Percentiles rank a stretch among this genome's conserved stretches.
Evolutionary conservation across 108 stramenopile species (phyloP).

Genomic region (Nannochloropsis salina): DNA sequence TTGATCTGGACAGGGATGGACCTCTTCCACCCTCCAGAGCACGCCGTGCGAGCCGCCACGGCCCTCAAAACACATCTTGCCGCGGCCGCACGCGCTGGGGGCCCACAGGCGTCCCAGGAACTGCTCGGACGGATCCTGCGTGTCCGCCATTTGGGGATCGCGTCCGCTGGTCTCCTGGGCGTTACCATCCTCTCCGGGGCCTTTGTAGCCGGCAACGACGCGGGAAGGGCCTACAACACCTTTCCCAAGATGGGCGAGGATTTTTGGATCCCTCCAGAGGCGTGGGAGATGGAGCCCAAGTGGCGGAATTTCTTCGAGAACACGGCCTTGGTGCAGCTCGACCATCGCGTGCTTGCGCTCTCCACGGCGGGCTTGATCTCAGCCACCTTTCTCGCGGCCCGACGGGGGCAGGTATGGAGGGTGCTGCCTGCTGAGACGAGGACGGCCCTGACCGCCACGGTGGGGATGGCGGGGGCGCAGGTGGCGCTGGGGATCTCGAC

Average conservation of each 20-base stretch:
- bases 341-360: slow-evolving; percentile 87
- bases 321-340: slow-evolving; percentile 94
- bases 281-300: slow-evolving; percentile 60
- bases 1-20: slow-evolving; percentile 90
- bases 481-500: slow-evolving; percentile 87
- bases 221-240: slow-evolving; percentile 87
- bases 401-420: slow-evolving; percentile 35
- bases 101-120: slow-evolving; percentile 26
- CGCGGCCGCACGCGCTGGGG: not conserved
- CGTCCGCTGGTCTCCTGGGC: slow-evolving; percentile 32
- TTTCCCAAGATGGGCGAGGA: slow-evolving; percentile 83
- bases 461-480: slow-evolving; percentile 76
- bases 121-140: slow-evolving; percentile 52
- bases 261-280: slow-evolving; percentile 69
- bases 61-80: not conserved
- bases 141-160: slow-evolving; percentile 27
- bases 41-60: slow-evolving; percentile 2
- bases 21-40: slow-evolving; percentile 25
- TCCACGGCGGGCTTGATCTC: slow-evolving; percentile 64
- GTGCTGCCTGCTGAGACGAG: slow-evolving; percentile 40
- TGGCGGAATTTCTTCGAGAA: slow-evolving; percentile 86
- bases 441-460: slow-evolving; percentile 54
- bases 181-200: slow-evolving; percentile 84
- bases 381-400: slow-evolving; percentile 53
- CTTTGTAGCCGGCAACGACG: slow-evolving; percentile 95